Conservation (phyloP, 441 rosid species). For the Hypseocharis bilobata region DNA sequence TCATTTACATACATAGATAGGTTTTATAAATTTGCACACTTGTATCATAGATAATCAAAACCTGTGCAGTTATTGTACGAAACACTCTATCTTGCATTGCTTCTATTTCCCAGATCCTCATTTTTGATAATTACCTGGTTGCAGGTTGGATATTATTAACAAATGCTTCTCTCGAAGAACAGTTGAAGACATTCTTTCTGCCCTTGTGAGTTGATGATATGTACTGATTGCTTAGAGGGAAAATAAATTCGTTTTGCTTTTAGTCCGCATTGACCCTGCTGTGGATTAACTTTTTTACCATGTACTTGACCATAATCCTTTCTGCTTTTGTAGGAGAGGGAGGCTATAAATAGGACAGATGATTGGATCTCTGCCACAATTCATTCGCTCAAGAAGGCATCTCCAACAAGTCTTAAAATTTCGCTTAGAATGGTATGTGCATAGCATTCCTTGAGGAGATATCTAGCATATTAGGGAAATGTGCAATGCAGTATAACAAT, state of each 20-base stretch:
- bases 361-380: slow-evolving; percentile 53
- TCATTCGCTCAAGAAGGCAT: slow-evolving; percentile 55
- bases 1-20: background rate
- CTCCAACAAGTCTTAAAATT: slow-evolving; percentile 85
- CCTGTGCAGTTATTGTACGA: background rate
- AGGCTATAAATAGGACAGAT: slow-evolving; percentile 33
- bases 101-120: slow-evolving; percentile 14
- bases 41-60: background rate
- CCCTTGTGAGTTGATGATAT: slow-evolving; percentile 53
- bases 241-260: background rate
- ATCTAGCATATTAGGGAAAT: background rate
- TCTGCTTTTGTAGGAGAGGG: slow-evolving; percentile 48
- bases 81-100: background rate
- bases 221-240: background rate
- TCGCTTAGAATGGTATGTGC: slow-evolving; percentile 68
- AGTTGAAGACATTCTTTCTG: slow-evolving; percentile 64
- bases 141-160: slow-evolving; percentile 67
- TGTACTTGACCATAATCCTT: slow-evolving; percentile 15
- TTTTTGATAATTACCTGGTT: slow-evolving; percentile 15
- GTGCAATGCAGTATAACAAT: background rate
- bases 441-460: slow-evolving; percentile 7
- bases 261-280: slow-evolving; percentile 13
- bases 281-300: background rate
- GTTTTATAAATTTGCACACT: background rate
- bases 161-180: slow-evolving; percentile 69